phyloP scores from a whole-genome alignment of 1,139 yeast species.

The Pneumocystis jirovecii region DNA sequence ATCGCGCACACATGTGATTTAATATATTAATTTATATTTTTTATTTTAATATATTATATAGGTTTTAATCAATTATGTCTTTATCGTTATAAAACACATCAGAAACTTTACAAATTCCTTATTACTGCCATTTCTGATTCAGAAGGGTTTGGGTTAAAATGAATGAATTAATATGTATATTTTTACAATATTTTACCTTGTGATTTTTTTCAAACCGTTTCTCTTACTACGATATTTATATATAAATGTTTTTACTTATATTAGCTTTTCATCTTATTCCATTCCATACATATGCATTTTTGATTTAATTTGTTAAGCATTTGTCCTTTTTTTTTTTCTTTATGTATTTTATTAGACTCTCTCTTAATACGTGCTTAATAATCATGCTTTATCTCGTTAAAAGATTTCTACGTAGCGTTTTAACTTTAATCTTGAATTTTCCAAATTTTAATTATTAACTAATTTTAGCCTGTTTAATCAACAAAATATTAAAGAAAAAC shows the following conservation, averaged over 20 bases:
- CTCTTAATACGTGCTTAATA: too few relatives aligned
- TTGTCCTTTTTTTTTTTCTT: not conserved
- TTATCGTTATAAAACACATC: not conserved
- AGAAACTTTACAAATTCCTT: not conserved
- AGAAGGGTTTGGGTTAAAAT: not conserved
- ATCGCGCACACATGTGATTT: conserved; percentile 65
- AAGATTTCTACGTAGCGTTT: not conserved
- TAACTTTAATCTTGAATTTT: not conserved
- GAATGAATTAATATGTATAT: not conserved
- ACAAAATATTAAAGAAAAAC: not conserved
- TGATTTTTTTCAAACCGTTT: not conserved
- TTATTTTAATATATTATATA: conserved; percentile 34
- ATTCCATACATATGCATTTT: not conserved
- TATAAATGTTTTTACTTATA: not conserved
- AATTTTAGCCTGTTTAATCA: not conserved
- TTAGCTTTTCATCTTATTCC: not conserved
- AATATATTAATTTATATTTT: not conserved
- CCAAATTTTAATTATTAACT: not conserved
- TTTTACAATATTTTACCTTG: not conserved
- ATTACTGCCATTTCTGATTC: not conserved
- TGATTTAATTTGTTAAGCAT: not conserved
- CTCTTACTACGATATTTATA: not conserved
- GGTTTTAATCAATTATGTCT: not conserved
- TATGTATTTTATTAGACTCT: not conserved
- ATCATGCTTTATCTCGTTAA: too few relatives aligned